phyloP scores from a whole-genome alignment of 495 filamentous ascomycete genomes.

The Xylaria sp. region DNA sequence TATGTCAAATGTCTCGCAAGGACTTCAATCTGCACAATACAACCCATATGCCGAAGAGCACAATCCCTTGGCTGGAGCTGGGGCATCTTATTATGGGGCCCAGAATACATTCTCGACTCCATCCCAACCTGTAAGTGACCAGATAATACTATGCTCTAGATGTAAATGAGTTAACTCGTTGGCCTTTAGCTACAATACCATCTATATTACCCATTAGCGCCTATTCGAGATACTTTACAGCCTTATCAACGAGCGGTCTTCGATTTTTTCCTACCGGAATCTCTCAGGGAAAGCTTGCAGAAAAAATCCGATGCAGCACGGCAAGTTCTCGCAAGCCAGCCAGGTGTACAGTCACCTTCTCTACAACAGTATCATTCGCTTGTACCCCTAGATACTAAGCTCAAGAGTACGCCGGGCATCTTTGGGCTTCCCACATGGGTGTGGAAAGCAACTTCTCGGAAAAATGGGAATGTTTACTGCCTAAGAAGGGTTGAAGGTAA shows the following conservation, averaged over 20 bases:
- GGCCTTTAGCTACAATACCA: constrained; percentile 77
- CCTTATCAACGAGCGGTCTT: constrained; percentile 84
- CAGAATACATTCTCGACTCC: constrained; percentile 54
- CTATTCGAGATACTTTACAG: constrained; percentile 76
- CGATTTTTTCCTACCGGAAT: constrained; percentile 88
- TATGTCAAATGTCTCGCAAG: constrained; percentile 60
- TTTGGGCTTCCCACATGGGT: constrained; percentile 92
- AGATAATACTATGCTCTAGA: neutral
- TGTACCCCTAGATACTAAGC: constrained; percentile 84
- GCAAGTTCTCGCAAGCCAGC: constrained; percentile 79
- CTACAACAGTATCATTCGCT: constrained; percentile 91
- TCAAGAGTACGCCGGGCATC: constrained; percentile 70
- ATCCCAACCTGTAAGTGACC: constrained; percentile 69
- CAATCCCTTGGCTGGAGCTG: constrained; percentile 51
- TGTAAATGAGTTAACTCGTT: neutral
- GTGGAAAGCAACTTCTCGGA: constrained; percentile 91
- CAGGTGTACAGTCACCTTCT: constrained; percentile 62
- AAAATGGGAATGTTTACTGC: constrained; percentile 84
- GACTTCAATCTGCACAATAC: constrained; percentile 59
- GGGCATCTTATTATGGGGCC: constrained; percentile 57
- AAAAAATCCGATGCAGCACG: constrained; percentile 84
- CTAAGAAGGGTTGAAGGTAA: constrained; percentile 80
- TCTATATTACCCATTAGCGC: constrained; percentile 87
- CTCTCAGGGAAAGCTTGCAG: constrained; percentile 84
- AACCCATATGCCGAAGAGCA: constrained; percentile 74